Evolutionary conservation across 1,284 basidiomycete species (phyloP).

Genomic region (Pseudozyma flocculosa): DNA sequence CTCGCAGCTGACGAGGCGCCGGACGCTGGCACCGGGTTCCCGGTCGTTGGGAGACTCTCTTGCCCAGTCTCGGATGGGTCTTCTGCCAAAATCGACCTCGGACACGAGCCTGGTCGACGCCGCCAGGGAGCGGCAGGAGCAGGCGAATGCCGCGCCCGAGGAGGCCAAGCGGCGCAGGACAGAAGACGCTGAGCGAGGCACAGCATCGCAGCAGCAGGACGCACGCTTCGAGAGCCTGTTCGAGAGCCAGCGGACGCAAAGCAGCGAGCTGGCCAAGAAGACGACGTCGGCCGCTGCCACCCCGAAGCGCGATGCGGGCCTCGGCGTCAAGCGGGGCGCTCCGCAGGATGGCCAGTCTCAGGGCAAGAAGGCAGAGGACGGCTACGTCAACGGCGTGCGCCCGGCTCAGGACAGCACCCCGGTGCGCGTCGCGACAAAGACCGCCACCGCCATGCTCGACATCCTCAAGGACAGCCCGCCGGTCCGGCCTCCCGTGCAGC

Average conservation of each 20-base stretch:
- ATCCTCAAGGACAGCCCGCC: slow-evolving; percentile 41
- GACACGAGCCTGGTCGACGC: slow-evolving; percentile 11
- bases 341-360: background rate
- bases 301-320: slow-evolving; percentile 1
- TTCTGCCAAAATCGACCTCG: slow-evolving; percentile 22
- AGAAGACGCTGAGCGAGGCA: slow-evolving; percentile 2
- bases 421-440: slow-evolving; percentile 24
- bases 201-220: slow-evolving; percentile 3
- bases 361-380: no score
- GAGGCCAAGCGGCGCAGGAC: slow-evolving; percentile 31
- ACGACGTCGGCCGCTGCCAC: slow-evolving; percentile 1
- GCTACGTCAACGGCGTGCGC: slow-evolving; percentile 5
- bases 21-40: background rate
- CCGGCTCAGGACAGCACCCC: slow-evolving; percentile 6
- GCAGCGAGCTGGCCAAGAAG: slow-evolving; percentile 25
- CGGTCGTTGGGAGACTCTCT: background rate
- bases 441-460: slow-evolving; percentile 39
- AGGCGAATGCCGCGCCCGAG: slow-evolving; percentile 4
- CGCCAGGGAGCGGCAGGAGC: slow-evolving; percentile 4
- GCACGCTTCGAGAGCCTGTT: slow-evolving; percentile 22
- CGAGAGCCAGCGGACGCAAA: slow-evolving; percentile 18
- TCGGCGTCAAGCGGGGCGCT: slow-evolving; percentile 21
- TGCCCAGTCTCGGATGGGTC: background rate
- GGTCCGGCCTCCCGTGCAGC: slow-evolving; percentile 26
- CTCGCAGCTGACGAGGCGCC: background rate